Conservation (phyloP, 768 basidiomycete genomes). For the Collybia nuda region DNA sequence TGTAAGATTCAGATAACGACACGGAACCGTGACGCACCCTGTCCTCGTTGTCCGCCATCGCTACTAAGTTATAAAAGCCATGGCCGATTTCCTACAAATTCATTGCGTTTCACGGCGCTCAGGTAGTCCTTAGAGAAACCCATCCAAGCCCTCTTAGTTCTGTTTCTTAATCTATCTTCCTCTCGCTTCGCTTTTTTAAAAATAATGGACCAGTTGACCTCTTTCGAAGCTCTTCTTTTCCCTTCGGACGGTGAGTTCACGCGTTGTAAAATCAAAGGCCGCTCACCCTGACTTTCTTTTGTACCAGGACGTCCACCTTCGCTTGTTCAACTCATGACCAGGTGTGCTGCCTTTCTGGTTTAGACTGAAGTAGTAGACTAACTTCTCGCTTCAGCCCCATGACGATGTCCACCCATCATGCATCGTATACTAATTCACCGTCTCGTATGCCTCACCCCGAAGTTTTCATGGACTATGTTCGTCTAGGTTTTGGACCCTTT, state of each 20-base stretch:
- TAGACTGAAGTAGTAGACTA: slow-evolving; percentile 1
- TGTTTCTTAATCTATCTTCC: slow-evolving; percentile 16
- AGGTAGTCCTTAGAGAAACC: slow-evolving; percentile 11
- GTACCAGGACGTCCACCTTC: slow-evolving; percentile 63
- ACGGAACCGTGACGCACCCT: slow-evolving; percentile 28
- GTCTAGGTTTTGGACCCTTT: slow-evolving; percentile 12
- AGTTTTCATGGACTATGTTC: slow-evolving; percentile 78
- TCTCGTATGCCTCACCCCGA: slow-evolving; percentile 80
- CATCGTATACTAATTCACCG: slow-evolving; percentile 41
- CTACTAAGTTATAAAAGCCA: slow-evolving; percentile 19
- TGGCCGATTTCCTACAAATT: background rate
- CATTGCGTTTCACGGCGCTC: slow-evolving; percentile 13
- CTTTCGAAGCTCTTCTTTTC: slow-evolving; percentile 74
- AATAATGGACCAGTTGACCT: slow-evolving; percentile 61
- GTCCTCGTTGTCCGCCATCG: slow-evolving; percentile 38
- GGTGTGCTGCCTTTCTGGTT: slow-evolving; percentile 34
- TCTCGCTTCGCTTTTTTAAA: slow-evolving; percentile 7
- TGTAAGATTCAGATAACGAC: slow-evolving; percentile 28
- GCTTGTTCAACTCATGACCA: slow-evolving; percentile 73
- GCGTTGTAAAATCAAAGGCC: background rate
- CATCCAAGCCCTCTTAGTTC: slow-evolving; percentile 4
- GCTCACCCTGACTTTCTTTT: slow-evolving; percentile 1
- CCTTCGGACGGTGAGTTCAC: slow-evolving; percentile 60
- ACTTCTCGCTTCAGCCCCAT: slow-evolving; percentile 33
- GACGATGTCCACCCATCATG: slow-evolving; percentile 42